phyloP scores from a whole-genome alignment of 495 filamentous ascomycete species.

The Amphirosellinia nigrospora region DNA sequence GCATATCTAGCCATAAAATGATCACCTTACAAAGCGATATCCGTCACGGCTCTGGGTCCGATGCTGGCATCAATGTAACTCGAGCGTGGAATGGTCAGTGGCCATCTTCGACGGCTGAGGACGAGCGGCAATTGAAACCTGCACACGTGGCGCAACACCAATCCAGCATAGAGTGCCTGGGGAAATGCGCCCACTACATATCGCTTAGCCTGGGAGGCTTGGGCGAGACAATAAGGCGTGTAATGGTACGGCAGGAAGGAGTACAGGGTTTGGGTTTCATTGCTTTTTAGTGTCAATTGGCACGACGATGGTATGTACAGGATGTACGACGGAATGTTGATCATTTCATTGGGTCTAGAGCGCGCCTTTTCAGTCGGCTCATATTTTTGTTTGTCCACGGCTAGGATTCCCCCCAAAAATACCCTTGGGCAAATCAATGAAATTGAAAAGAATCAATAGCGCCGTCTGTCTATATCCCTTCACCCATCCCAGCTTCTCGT shows the following conservation, averaged over 20 bases:
- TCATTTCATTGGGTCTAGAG: constrained; percentile 9
- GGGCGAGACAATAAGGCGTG: not conserved
- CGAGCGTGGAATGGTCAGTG: constrained; percentile 19
- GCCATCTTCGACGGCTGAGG: constrained; percentile 1
- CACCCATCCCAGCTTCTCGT: not conserved
- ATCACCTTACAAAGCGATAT: constrained; percentile 21
- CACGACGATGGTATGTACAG: not conserved
- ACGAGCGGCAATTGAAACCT: constrained; percentile 14
- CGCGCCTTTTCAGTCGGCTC: constrained; percentile 4
- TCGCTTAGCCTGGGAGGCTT: not conserved
- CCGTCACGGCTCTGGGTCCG: constrained; percentile 19
- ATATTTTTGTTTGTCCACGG: not conserved
- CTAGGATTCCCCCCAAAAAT: not conserved
- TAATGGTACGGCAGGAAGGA: constrained; percentile 11
- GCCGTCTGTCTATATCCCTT: not conserved
- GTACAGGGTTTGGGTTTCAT: constrained; percentile 11
- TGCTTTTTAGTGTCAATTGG: constrained; percentile 9
- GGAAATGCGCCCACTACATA: constrained; percentile 7
- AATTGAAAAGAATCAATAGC: not conserved
- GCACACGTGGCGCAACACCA: constrained; percentile 22
- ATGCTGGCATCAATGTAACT: constrained; percentile 4
- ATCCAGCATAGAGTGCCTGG: constrained; percentile 22
- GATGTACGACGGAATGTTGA: not conserved
- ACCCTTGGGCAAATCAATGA: constrained; percentile 1
- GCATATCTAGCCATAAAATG: constrained; percentile 24